Percentiles rank a stretch among this genome's conserved stretches.
Conservation (phyloP, 305 asterid genomes). For the Fraxinus xanthoxyloides region DNA sequence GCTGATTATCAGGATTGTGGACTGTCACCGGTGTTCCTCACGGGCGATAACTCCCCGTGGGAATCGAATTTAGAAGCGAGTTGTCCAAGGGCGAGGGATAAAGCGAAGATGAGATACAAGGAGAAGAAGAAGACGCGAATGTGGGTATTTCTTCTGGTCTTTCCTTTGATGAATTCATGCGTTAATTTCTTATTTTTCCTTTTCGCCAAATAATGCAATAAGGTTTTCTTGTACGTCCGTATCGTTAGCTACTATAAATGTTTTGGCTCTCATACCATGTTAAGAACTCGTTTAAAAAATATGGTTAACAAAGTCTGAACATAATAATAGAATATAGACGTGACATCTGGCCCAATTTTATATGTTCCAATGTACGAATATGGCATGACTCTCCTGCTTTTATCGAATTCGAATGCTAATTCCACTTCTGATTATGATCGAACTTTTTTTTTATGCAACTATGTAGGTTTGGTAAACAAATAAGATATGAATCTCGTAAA, state of each 20-base stretch:
- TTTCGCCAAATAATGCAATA: neutral
- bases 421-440: neutral
- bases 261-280: too few relatives aligned
- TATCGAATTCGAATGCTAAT: neutral
- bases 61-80: slow-evolving; percentile 47
- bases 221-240: neutral
- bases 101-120: slow-evolving; percentile 79
- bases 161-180: neutral
- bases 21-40: slow-evolving; percentile 45
- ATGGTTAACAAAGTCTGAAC: too few relatives aligned
- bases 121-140: slow-evolving; percentile 77
- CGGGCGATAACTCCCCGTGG: slow-evolving; percentile 49
- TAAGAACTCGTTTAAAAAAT: too few relatives aligned
- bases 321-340: too few relatives aligned
- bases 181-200: neutral
- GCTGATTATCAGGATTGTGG: slow-evolving; percentile 71
- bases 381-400: too few relatives aligned
- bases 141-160: slow-evolving; percentile 36
- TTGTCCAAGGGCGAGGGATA: slow-evolving; percentile 63
- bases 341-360: too few relatives aligned
- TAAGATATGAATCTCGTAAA: slow-evolving; percentile 81
- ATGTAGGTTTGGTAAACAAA: slow-evolving; percentile 30
- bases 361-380: too few relatives aligned
- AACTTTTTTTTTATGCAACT: neutral
- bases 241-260: too few relatives aligned